Conservation (phyloP, 371 early-diverging fungal genomes). For the Mucor circinelloides region DNA sequence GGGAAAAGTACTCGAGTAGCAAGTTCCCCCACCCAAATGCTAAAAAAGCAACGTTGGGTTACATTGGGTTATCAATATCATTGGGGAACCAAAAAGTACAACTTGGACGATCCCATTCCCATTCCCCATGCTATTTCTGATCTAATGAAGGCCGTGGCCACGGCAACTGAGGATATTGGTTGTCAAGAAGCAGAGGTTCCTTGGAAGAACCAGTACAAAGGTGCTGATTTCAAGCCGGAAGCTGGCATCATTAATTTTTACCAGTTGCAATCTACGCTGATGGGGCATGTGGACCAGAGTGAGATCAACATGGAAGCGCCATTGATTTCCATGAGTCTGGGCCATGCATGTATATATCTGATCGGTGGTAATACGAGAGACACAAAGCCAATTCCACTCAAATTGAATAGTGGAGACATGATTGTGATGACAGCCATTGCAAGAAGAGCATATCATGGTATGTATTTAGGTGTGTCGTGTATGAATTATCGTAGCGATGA, state of each 20-base stretch:
- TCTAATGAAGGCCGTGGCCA: slow-evolving; percentile 56
- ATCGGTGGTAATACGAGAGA: slow-evolving; percentile 74
- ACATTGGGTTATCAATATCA: slow-evolving; percentile 92
- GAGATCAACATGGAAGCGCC: slow-evolving; percentile 80
- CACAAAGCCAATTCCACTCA: slow-evolving; percentile 61
- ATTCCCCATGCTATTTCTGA: slow-evolving; percentile 53
- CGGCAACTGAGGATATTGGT: slow-evolving; percentile 52
- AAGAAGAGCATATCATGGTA: slow-evolving; percentile 79
- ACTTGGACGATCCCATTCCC: slow-evolving; percentile 57
- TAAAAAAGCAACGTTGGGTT: slow-evolving; percentile 81
- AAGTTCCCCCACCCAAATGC: slow-evolving; percentile 50
- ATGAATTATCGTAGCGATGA: too few species aligned
- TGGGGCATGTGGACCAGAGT: slow-evolving; percentile 88
- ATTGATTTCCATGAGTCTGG: slow-evolving; percentile 80
- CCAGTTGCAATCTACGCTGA: slow-evolving; percentile 74
- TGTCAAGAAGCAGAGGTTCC: neutral
- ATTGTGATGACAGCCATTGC: slow-evolving; percentile 80
- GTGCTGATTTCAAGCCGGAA: slow-evolving; percentile 65
- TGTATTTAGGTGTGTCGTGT: neutral
- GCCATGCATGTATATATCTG: slow-evolving; percentile 80
- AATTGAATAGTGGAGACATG: slow-evolving; percentile 82
- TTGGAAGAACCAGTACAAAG: slow-evolving; percentile 51
- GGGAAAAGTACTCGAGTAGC: slow-evolving; percentile 29
- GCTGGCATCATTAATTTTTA: slow-evolving; percentile 94
- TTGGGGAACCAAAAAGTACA: slow-evolving; percentile 85